Evolutionary conservation across 2,329 filamentous ascomycete species (phyloP).

Genomic region (Aureobasidium sp.): DNA sequence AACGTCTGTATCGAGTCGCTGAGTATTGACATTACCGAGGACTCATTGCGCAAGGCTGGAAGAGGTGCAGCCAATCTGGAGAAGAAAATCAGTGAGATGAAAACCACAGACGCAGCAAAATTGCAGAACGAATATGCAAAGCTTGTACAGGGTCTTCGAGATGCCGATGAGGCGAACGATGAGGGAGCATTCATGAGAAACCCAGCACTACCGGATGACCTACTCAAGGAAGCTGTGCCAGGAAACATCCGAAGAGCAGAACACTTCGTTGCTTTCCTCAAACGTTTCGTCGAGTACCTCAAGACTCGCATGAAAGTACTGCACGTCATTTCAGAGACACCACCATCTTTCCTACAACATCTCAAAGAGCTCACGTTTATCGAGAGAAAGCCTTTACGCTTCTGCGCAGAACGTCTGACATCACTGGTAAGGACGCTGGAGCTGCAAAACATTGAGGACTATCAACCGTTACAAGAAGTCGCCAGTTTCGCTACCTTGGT

Average conservation of each 20-base stretch:
- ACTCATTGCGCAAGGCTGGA: slow-evolving; percentile 83
- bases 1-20: slow-evolving; percentile 98
- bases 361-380: slow-evolving; percentile 95
- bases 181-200: slow-evolving; percentile 98
- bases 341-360: slow-evolving; percentile 85
- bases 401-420: slow-evolving; percentile 89
- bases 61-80: slow-evolving; percentile 87
- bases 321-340: slow-evolving; percentile 94
- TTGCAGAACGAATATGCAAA: slow-evolving; percentile 93
- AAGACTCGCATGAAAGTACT: slow-evolving; percentile 96
- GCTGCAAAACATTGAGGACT: slow-evolving; percentile 96
- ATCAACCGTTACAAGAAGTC: slow-evolving; percentile 91
- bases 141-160: slow-evolving; percentile 81
- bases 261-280: slow-evolving; percentile 90
- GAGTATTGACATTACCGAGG: slow-evolving; percentile 94
- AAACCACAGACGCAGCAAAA: slow-evolving; percentile 88
- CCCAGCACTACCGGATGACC: slow-evolving; percentile 83
- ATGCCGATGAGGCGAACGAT: slow-evolving; percentile 78
- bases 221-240: slow-evolving; percentile 90
- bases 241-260: slow-evolving; percentile 94
- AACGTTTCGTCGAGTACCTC: slow-evolving; percentile 94
- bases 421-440: slow-evolving; percentile 92
- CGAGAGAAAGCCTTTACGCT: slow-evolving; percentile 86
- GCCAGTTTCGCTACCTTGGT: slow-evolving; percentile 95
- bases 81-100: slow-evolving; percentile 86